phyloP scores from a whole-genome alignment of 495 filamentous ascomycete genomes.

The Daldinia caldariorum region DNA sequence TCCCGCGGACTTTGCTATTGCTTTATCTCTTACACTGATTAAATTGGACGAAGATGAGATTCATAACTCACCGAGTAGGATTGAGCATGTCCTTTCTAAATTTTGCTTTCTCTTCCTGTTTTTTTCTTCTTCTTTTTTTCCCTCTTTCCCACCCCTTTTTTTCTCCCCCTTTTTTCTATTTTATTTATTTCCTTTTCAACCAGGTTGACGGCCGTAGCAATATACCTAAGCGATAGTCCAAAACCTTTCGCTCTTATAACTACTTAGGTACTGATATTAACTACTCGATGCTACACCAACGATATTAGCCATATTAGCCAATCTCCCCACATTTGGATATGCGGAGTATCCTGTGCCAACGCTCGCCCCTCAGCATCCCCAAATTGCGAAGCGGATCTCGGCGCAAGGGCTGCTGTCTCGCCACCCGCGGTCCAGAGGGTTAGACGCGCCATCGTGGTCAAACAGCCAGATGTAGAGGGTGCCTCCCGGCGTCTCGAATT shows the following conservation, averaged over 20 bases:
- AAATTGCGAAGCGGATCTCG: slow-evolving; percentile 45
- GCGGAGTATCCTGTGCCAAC: slow-evolving; percentile 19
- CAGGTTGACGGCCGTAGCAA: not conserved
- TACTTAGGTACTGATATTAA: slow-evolving; percentile 14
- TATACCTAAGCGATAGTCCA: not conserved
- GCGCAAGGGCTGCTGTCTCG: slow-evolving; percentile 20
- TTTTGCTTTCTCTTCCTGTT: too few species aligned
- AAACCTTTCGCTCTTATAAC: not conserved
- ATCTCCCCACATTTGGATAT: slow-evolving; percentile 37
- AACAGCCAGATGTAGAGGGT: slow-evolving; percentile 2
- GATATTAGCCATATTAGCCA: slow-evolving; percentile 47
- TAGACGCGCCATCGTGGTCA: slow-evolving; percentile 27
- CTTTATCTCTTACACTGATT: not conserved
- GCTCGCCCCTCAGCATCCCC: slow-evolving; percentile 23
- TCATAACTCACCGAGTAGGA: not conserved
- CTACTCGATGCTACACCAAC: slow-evolving; percentile 24
- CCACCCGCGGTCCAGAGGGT: slow-evolving; percentile 26
- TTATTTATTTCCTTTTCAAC: too few species aligned
- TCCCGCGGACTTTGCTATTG: not conserved
- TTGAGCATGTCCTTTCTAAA: too few species aligned
- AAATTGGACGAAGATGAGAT: not conserved
- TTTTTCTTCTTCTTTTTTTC: too few species aligned
- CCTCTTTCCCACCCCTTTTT: too few species aligned
- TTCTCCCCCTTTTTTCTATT: too few species aligned
- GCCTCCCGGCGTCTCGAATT: slow-evolving; percentile 24